Base-by-base conservation (phyloP, 371 early-diverging fungal species). In the Paraphysoderma sedebokerense region DNA sequence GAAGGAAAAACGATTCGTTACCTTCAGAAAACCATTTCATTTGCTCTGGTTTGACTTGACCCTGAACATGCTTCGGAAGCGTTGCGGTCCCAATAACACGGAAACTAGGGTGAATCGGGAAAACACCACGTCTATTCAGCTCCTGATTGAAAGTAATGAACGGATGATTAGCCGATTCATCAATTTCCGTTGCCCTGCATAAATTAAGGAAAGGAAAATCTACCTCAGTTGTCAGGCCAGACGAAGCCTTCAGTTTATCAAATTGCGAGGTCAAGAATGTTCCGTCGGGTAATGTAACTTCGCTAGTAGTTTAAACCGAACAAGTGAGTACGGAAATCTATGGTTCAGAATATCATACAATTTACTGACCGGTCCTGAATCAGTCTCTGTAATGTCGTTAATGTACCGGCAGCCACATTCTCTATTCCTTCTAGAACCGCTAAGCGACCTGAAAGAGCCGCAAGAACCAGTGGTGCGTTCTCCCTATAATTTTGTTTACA, bases 391-490 rank as follows among this genome's bases (percentile, higher is more conserved):
- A 86, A 54, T 1, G 79, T 74, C 11, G 78, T 75, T 33, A 86
- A 59, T 0, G 80, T 79, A 23, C 81, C 85, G 49, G 75, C 76
- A 0, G 79, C 69, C 19, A 84, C 62, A 0, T 77, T 75, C 22
- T 86, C 82, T 35, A 83, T 73, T 19, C 76, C 81, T 52, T 86
- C 87, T 51, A 86, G 59, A 0, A 86, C 66, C 22, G 81, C 85
- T 34, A 84, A 52, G 15, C 68, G 67, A 26, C 87, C 87, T 13
- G 68, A 67, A 22, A 83, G 58, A 22, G 85, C 82, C 13, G 85
- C 87, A 48, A 75, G 73, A 6, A 86, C 79, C 9, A 83, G 59
- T 2, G 74, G 66, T 0, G 82, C 79, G 54, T 77, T 76, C 52
- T 76, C 76, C 77, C 79, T n/a, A n/a, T n/a, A n/a, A n/a, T n/a